These are phyloP conservation scores for Globisporangium orthogonon DNA, from an alignment of 352 stramenopile species.

Conservation along the genomic window DNA sequence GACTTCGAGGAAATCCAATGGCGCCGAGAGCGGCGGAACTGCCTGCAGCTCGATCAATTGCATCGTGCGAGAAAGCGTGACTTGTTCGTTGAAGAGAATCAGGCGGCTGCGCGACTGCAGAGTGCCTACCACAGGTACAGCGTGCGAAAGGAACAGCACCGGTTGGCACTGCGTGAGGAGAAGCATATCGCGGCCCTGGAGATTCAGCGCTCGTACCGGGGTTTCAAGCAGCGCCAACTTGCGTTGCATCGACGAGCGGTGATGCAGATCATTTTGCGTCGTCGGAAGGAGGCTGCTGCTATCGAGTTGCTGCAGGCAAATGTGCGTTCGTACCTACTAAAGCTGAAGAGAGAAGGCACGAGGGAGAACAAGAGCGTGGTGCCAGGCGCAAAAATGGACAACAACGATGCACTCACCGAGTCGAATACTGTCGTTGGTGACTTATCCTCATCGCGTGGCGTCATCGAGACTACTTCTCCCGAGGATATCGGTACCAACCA, in stretches of 20 bases:
- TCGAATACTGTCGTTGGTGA: neutral
- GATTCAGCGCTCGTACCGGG: conserved; percentile 63
- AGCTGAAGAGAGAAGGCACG: conserved; percentile 15
- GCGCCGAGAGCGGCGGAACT: conserved; percentile 25
- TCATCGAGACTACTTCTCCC: neutral
- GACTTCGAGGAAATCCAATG: conserved; percentile 29
- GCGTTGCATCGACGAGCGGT: conserved; percentile 50
- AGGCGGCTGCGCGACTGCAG: conserved; percentile 43
- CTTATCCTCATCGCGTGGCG: neutral
- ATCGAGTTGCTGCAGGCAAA: conserved; percentile 63
- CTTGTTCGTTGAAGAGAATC: conserved; percentile 40
- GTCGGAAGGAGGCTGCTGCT: conserved; percentile 39
- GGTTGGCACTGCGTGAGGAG: conserved; percentile 30
- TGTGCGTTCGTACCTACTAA: conserved; percentile 53
- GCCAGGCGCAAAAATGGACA: neutral
- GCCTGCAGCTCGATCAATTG: conserved; percentile 9
- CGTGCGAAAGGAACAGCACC: conserved; percentile 43
- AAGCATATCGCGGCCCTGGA: conserved; percentile 47
- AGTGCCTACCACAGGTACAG: conserved; percentile 55
- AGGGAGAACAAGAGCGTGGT: neutral
- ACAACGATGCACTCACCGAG: neutral
- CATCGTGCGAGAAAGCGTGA: conserved; percentile 16
- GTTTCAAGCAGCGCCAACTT: conserved; percentile 42
- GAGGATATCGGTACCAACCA: neutral
- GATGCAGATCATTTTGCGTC: conserved; percentile 34